phyloP scores from a whole-genome alignment of 2,329 filamentous ascomycete genomes.

The Macrophomina pseudophaseolina region DNA sequence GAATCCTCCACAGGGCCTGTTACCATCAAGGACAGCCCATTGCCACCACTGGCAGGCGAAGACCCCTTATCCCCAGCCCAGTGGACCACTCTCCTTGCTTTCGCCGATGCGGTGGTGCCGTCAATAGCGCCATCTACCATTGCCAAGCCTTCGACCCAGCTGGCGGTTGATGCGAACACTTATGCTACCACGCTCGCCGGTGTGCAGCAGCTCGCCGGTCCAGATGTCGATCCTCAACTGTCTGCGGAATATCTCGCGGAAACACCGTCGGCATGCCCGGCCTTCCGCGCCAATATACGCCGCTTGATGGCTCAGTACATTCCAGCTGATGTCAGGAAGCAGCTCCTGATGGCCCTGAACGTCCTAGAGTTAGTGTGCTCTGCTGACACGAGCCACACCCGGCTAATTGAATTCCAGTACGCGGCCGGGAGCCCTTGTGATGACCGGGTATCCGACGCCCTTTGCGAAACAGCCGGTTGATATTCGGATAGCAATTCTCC shows the following conservation, averaged over 20 bases:
- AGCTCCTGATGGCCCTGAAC: conserved; percentile 58
- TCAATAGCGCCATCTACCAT: conserved; percentile 55
- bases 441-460: conserved; percentile 71
- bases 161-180: conserved; percentile 56
- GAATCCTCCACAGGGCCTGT: background rate
- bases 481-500: conserved; percentile 66
- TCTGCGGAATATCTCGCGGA: conserved; percentile 56
- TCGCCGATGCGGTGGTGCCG: conserved; percentile 65
- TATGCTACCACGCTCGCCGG: conserved; percentile 54
- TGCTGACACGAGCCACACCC: conserved; percentile 21
- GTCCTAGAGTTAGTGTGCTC: conserved; percentile 55
- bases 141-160: conserved; percentile 45
- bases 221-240: conserved; percentile 45
- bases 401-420: conserved; percentile 53
- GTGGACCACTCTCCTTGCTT: conserved; percentile 63
- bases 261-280: conserved; percentile 57
- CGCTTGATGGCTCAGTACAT: conserved; percentile 56
- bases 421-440: conserved; percentile 64
- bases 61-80: conserved; percentile 60
- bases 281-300: conserved; percentile 58
- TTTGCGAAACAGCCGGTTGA: conserved; percentile 65
- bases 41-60: conserved; percentile 53
- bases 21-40: conserved; percentile 35
- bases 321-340: conserved; percentile 54
- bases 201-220: conserved; percentile 37